A percentile compares a stretch with the other conserved stretches of the same genome.
Evolutionary conservation across 352 stramenopile species (phyloP).

Genomic region (Porosira glacialis): DNA sequence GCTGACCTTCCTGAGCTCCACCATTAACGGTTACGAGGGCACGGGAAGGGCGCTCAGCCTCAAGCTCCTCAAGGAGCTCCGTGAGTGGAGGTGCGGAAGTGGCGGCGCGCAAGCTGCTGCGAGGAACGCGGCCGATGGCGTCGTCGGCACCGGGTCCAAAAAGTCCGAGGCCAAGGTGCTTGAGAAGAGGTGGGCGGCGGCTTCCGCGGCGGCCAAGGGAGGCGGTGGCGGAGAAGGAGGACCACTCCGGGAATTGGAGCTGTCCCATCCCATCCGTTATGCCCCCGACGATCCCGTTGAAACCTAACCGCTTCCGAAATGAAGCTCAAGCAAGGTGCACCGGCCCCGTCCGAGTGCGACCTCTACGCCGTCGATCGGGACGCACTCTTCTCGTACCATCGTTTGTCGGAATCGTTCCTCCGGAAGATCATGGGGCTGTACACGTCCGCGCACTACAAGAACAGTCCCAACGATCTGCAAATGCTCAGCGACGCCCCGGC

Average conservation of each 20-base stretch:
- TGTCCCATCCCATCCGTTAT: conserved; percentile 98
- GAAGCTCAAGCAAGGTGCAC: conserved; percentile 88
- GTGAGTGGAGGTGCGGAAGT: conserved; percentile 85
- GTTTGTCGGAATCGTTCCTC: conserved; percentile 91
- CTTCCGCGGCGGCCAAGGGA: conserved; percentile 83
- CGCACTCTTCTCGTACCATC: conserved; percentile 99
- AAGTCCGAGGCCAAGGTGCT: conserved; percentile 95
- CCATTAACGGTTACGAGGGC: conserved; percentile 99
- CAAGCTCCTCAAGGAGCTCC: conserved; percentile 98
- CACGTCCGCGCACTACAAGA: conserved; percentile 99
- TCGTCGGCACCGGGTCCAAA: conserved; percentile 86
- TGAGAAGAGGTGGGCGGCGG: conserved; percentile 92
- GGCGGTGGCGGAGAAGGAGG: conserved; percentile 37
- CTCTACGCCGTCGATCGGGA: conserved; percentile 99
- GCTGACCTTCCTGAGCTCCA: conserved; percentile 98
- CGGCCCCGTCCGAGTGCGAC: conserved; percentile 93
- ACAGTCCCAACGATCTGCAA: conserved; percentile 99
- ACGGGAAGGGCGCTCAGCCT: conserved; percentile 97
- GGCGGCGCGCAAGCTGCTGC: conserved; percentile 71
- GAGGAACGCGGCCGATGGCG: conserved; percentile 67
- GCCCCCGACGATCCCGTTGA: conserved; percentile 92
- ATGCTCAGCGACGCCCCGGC: conserved; percentile 96
- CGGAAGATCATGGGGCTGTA: conserved; percentile 88
- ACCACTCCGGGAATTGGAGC: conserved; percentile 89
- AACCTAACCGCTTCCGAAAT: conserved; percentile 88